Percentiles rank a stretch among this genome's conserved stretches.
Evolutionary conservation across 1,139 yeast species (phyloP).

Genomic region (Pichia inconspicua): DNA sequence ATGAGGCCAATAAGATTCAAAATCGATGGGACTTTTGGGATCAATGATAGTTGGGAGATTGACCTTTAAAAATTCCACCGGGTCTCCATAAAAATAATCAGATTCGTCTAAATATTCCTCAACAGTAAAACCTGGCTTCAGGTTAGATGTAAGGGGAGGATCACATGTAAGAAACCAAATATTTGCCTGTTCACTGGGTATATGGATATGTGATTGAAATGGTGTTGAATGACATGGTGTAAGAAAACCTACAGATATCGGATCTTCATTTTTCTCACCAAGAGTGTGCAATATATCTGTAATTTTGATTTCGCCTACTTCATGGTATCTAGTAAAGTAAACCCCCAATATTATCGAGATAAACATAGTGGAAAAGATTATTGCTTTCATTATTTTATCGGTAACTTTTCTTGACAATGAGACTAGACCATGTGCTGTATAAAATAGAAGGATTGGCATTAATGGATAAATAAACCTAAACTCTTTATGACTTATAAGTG

Average conservation of each 20-base stretch:
- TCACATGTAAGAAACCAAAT: conserved; percentile 85
- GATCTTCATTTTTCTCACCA: background rate
- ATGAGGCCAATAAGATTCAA: conserved; percentile 28
- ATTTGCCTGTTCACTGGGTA: conserved; percentile 36
- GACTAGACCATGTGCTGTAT: conserved; percentile 31
- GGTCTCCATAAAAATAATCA: conserved; percentile 70
- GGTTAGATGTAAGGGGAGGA: conserved; percentile 56
- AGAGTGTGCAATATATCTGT: conserved; percentile 29
- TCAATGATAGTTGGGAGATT: conserved; percentile 29
- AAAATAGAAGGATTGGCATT: conserved; percentile 58
- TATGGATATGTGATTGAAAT: conserved; percentile 79
- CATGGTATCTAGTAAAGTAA: conserved; percentile 57
- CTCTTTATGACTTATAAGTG: conserved; percentile 76
- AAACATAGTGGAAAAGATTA: conserved; percentile 4
- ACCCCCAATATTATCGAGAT: conserved; percentile 17
- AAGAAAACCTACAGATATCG: conserved; percentile 58
- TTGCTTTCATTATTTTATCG: background rate
- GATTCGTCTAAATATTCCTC: conserved; percentile 70
- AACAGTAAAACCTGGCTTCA: conserved; percentile 19
- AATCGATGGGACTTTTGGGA: background rate
- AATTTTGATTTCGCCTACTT: conserved; percentile 75
- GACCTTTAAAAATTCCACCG: conserved; percentile 41
- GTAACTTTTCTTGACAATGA: conserved; percentile 11
- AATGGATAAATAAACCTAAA: conserved; percentile 84
- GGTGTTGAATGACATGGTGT: conserved; percentile 98